Conservation (phyloP, 345 rosid genomes). For the Luvunga scandens region DNA sequence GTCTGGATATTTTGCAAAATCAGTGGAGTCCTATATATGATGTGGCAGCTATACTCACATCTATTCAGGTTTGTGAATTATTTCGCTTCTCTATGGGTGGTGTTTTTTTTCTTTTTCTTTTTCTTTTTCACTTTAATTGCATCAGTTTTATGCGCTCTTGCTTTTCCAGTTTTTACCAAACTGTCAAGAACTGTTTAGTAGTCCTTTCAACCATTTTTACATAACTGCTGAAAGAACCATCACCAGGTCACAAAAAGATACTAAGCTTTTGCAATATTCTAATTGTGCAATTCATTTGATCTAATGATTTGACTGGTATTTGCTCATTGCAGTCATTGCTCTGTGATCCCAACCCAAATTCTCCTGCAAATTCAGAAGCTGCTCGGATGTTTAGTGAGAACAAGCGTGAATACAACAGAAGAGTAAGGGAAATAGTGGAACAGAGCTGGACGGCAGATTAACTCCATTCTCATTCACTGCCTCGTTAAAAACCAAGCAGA, state of each 20-base stretch:
- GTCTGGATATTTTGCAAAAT: slow-evolving; percentile 92
- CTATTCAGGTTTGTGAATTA: slow-evolving; percentile 66
- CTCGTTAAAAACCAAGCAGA: neutral
- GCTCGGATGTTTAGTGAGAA: slow-evolving; percentile 75
- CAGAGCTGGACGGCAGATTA: slow-evolving; percentile 77
- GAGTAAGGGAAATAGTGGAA: slow-evolving; percentile 66
- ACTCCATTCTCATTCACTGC: neutral
- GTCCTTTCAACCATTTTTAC: neutral
- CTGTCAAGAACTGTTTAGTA: neutral
- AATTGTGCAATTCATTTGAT: neutral
- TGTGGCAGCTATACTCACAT: slow-evolving; percentile 95
- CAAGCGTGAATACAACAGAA: slow-evolving; percentile 64
- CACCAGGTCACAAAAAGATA: neutral
- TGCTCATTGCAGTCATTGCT: slow-evolving; percentile 49
- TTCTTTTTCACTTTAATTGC: neutral
- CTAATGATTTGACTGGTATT: neutral
- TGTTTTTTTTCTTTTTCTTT: neutral
- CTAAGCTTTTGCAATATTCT: neutral
- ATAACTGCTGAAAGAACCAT: neutral
- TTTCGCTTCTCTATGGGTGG: neutral
- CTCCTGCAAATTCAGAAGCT: slow-evolving; percentile 81
- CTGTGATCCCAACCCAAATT: slow-evolving; percentile 78
- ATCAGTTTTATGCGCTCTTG: neutral
- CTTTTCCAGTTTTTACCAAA: neutral
- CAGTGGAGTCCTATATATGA: slow-evolving; percentile 99